Evolutionary conservation across 169 alveolate species (phyloP).

Genomic region (Cryptosporidium canis): DNA sequence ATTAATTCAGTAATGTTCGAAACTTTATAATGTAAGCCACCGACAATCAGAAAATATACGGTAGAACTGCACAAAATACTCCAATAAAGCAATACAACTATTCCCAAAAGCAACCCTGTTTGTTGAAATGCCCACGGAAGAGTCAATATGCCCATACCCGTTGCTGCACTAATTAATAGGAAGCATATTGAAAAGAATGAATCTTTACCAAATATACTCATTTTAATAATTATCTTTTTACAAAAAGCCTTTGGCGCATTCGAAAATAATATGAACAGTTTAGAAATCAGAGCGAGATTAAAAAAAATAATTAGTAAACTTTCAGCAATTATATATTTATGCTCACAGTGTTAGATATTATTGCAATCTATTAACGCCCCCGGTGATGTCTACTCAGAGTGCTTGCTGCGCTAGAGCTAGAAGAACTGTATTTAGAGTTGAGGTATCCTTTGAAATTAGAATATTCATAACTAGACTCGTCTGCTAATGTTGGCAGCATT

Average conservation of each 20-base stretch:
- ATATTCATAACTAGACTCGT: neutral
- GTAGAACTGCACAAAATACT: slow-evolving; percentile 53
- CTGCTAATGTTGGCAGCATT: neutral
- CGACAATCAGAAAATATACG: slow-evolving; percentile 40
- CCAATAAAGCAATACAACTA: slow-evolving; percentile 40
- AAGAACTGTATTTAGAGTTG: slow-evolving; percentile 4
- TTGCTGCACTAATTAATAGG: slow-evolving; percentile 60
- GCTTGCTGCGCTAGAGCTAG: neutral
- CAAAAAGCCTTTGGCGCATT: neutral
- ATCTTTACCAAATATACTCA: slow-evolving; percentile 5
- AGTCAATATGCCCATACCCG: slow-evolving; percentile 70
- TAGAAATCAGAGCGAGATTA: neutral
- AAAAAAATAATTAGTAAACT: neutral
- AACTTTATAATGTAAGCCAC: slow-evolving; percentile 58
- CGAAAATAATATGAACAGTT: neutral
- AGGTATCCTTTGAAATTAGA: neutral
- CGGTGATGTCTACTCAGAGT: slow-evolving; percentile 13
- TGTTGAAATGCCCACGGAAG: slow-evolving; percentile 63
- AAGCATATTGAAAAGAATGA: slow-evolving; percentile 60
- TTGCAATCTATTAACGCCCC: neutral
- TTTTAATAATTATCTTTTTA: neutral
- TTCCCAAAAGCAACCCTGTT: slow-evolving; percentile 40
- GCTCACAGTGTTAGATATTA: neutral
- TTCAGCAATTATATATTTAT: neutral
- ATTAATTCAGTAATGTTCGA: slow-evolving; percentile 43